These are phyloP conservation scores for Beauveria australis DNA, from an alignment of 2,329 filamentous ascomycete species.

Conservation along the genomic window DNA sequence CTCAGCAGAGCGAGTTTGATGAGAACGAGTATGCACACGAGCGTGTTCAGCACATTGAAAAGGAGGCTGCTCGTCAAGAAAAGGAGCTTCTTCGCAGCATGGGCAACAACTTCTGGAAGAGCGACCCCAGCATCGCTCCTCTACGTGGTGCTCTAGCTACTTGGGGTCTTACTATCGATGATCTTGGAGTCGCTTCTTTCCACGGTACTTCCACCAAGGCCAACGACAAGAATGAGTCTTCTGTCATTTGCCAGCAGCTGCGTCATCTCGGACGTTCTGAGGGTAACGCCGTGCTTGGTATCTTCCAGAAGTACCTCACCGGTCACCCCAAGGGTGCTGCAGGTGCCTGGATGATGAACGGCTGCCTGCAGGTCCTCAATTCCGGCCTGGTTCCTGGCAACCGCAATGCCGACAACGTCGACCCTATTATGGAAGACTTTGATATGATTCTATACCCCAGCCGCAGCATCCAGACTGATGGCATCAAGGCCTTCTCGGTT, in stretches of 20 bases:
- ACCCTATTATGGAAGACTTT: slow-evolving; percentile 93
- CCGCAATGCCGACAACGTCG: slow-evolving; percentile 95
- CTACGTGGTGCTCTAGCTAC: slow-evolving; percentile 92
- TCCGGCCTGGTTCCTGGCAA: slow-evolving; percentile 91
- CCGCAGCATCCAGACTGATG: slow-evolving; percentile 91
- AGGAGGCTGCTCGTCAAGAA: slow-evolving; percentile 77
- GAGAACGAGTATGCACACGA: slow-evolving; percentile 81
- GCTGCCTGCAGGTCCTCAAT: slow-evolving; percentile 91
- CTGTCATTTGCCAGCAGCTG: slow-evolving; percentile 93
- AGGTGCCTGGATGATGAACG: slow-evolving; percentile 99
- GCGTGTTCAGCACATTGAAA: slow-evolving; percentile 77
- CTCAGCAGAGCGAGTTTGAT: slow-evolving; percentile 64
- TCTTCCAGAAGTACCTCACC: slow-evolving; percentile 99
- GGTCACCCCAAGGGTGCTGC: slow-evolving; percentile 98
- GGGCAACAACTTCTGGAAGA: slow-evolving; percentile 99
- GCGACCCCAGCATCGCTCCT: slow-evolving; percentile 85
- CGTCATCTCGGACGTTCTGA: slow-evolving; percentile 90
- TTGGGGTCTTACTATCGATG: slow-evolving; percentile 96
- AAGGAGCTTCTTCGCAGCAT: slow-evolving; percentile 88
- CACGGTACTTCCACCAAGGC: slow-evolving; percentile 97
- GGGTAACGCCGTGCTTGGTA: slow-evolving; percentile 90
- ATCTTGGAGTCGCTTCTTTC: slow-evolving; percentile 92
- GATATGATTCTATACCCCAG: slow-evolving; percentile 97
- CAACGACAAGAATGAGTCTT: slow-evolving; percentile 99
- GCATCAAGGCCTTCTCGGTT: slow-evolving; percentile 96